Percentiles rank a stretch among this genome's conserved stretches.
Evolutionary conservation across 1,284 basidiomycete species (phyloP).

Genomic region (Trichosporon faecale): DNA sequence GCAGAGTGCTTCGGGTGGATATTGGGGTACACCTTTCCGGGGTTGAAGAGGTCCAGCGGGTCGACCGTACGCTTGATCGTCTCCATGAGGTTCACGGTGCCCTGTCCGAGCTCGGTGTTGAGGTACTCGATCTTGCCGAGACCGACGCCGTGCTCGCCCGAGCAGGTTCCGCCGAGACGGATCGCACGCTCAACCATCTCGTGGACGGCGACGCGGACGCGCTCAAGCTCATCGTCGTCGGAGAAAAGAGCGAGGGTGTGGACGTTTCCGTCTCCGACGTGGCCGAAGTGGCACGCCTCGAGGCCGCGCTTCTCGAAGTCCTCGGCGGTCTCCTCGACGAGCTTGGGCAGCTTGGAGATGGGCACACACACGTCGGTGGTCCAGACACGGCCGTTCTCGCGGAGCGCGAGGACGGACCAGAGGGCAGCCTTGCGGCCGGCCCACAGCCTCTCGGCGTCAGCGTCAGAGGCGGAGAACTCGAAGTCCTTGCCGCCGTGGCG

Average conservation of each 20-base stretch:
- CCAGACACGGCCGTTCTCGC: constrained; percentile 67
- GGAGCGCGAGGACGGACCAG: constrained; percentile 65
- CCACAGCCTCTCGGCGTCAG: constrained; percentile 77
- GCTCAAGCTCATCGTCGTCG: constrained; percentile 44
- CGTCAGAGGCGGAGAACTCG: constrained; percentile 63
- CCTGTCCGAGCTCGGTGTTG: constrained; percentile 67
- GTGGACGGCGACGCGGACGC: constrained; percentile 53
- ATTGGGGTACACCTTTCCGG: constrained; percentile 61
- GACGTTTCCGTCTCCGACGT: constrained; percentile 75
- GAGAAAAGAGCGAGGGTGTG: constrained; percentile 43
- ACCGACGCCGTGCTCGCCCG: constrained; percentile 81
- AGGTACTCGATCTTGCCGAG: constrained; percentile 67
- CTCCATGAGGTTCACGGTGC: constrained; percentile 75
- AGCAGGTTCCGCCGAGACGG: constrained; percentile 55
- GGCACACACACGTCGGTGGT: constrained; percentile 85
- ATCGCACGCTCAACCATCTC: constrained; percentile 55
- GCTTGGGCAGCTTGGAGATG: constrained; percentile 69
- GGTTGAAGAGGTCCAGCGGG: constrained; percentile 73
- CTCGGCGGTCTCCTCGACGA: constrained; percentile 71
- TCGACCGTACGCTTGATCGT: constrained; percentile 68
- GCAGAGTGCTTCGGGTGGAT: constrained; percentile 31
- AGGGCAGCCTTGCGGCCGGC: constrained; percentile 78
- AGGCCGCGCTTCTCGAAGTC: constrained; percentile 65
- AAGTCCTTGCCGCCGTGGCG: constrained; percentile 69
- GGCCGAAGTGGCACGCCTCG: constrained; percentile 57